These are phyloP conservation scores for Beauveria asiatica DNA, from an alignment of 2,329 filamentous ascomycete genomes.

Conservation along the genomic window DNA sequence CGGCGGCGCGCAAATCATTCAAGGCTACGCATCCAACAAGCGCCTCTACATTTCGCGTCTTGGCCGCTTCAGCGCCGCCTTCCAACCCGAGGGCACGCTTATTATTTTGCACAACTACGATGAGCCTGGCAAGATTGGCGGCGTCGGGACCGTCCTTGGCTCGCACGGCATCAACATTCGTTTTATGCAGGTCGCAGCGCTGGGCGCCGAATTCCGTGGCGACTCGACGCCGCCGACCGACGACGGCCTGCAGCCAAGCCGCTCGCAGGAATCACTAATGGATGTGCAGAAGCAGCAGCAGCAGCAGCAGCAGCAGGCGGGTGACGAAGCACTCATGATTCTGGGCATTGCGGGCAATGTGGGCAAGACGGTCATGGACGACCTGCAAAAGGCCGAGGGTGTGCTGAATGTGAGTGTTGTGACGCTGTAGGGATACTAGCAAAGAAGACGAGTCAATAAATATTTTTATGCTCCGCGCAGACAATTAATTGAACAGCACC, in stretches of 20 bases:
- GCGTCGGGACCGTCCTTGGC: conserved; percentile 64
- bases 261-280: conserved; percentile 26
- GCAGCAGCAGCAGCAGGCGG: conserved; percentile 12
- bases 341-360: conserved; percentile 62
- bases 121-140: conserved; percentile 72
- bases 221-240: conserved; percentile 22
- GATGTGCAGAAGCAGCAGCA: conserved; percentile 7
- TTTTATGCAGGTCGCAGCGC: conserved; percentile 64
- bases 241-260: conserved; percentile 15
- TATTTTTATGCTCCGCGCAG: too few species aligned
- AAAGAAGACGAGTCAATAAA: too few species aligned
- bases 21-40: conserved; percentile 59
- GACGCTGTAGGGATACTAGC: conserved; percentile 23
- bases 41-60: conserved; percentile 62
- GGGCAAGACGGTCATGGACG: conserved; percentile 43
- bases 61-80: conserved; percentile 64
- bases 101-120: conserved; percentile 79
- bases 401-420: conserved; percentile 49
- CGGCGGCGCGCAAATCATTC: conserved; percentile 36
- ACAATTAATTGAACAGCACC: too few species aligned
- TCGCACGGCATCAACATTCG: conserved; percentile 66
- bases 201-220: conserved; percentile 27
- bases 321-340: conserved; percentile 71
- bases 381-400: conserved; percentile 40
- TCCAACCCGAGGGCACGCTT: conserved; percentile 63